Evolutionary conservation across 805 yeast species (phyloP).

Genomic region (Alloascoidea africana): DNA sequence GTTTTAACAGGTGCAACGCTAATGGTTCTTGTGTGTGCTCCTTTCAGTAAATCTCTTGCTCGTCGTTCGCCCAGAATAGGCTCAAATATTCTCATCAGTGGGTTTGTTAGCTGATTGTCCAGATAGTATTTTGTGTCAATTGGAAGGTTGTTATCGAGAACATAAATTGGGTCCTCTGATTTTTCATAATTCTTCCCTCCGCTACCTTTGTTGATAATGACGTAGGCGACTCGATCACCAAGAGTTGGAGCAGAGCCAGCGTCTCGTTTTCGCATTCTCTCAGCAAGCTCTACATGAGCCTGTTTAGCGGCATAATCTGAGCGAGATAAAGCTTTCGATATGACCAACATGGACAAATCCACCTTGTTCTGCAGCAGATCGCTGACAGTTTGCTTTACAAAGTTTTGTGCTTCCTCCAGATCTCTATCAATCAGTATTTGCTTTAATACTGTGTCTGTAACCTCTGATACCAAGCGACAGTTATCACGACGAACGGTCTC

Average conservation of each 20-base stretch:
- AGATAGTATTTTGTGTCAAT: slow-evolving; percentile 90
- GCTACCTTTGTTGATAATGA: slow-evolving; percentile 68
- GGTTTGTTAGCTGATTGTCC: slow-evolving; percentile 87
- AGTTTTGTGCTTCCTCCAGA: slow-evolving; percentile 70
- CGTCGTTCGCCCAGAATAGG: slow-evolving; percentile 83
- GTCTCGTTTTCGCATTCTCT: slow-evolving; percentile 90
- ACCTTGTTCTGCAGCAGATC: slow-evolving; percentile 82
- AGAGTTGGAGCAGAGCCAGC: slow-evolving; percentile 94
- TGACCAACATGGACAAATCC: slow-evolving; percentile 86
- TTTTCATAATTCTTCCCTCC: slow-evolving; percentile 82
- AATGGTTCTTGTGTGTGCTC: slow-evolving; percentile 72
- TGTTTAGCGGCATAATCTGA: slow-evolving; percentile 92
- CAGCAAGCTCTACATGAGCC: slow-evolving; percentile 94
- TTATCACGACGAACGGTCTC: slow-evolving; percentile 98
- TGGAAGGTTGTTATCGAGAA: slow-evolving; percentile 80
- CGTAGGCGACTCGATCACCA: slow-evolving; percentile 98
- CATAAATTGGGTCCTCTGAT: slow-evolving; percentile 93
- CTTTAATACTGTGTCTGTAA: slow-evolving; percentile 80
- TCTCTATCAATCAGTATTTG: slow-evolving; percentile 77
- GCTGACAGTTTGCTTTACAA: slow-evolving; percentile 77
- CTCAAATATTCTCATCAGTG: slow-evolving; percentile 83
- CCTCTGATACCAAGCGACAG: slow-evolving; percentile 87
- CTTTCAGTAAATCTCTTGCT: slow-evolving; percentile 68
- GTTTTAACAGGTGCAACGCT: slow-evolving; percentile 53
- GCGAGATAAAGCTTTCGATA: slow-evolving; percentile 79